Base-by-base conservation (phyloP, 23 red algal species). In the Gracilaria gracilis region DNA sequence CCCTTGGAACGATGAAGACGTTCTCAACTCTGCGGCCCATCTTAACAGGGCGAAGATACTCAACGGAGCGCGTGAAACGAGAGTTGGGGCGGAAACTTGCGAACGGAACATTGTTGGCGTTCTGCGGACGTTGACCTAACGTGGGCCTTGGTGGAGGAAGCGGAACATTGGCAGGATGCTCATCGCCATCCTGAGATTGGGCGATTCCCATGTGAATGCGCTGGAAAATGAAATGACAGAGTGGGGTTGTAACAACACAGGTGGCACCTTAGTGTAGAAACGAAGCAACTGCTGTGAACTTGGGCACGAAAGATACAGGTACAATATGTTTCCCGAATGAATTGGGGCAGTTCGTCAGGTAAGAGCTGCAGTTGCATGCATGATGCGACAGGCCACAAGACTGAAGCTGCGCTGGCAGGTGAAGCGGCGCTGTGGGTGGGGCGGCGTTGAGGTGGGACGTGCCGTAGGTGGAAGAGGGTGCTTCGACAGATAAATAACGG, bases 31-130 rank as follows among this genome's bases (percentile, higher is more conserved):
- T 47, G 25, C n/a, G 55, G 21, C 62, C 44, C 35, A 74, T 66
- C 35, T 89, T 66, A 9, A 89, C 85, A 24, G 85, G 85, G 12
- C 66, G 85, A 2, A 66, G 70, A 36, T 89, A 78, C 20, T 89
- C 85, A 5, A 89, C 71, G 23, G 85, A 53, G 53, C 85, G 70
- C 53, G 32, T 54, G 81, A 58, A 39, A 36, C 58, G 81, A 9
- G 62, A 54, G 23, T 73, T 53, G 40, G 83, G 33, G 13, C 76
- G 54, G n/a, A 81, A 46, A 21, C 23, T 81, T 81, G 76, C 32
- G 39, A 55, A 81, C 17, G 49, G 42, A 40, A 61, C 48, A 44
- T 44, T 46, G 0, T 83, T 40, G 3, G 83, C 57, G 66, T 87
- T 71, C 15, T 58, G 33, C 19, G 83, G 83, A 53, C 83, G 83